phyloP scores from a whole-genome alignment of 2,329 filamentous ascomycete genomes.

The Arthrobotrys sinensis region DNA sequence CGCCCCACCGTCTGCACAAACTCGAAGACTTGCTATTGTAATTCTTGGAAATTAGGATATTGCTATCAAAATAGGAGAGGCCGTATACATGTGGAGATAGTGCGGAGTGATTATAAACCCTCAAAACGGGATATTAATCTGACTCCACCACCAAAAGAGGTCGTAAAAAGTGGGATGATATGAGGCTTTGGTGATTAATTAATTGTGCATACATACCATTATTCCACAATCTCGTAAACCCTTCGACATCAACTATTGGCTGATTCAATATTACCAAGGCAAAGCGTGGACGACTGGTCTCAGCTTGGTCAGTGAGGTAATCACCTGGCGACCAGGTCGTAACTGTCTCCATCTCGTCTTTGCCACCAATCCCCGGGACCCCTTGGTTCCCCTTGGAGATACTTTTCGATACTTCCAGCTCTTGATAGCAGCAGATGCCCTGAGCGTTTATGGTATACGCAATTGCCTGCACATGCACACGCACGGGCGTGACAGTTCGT shows the following conservation, averaged over 20 bases:
- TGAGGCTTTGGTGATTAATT: slow-evolving; percentile 18
- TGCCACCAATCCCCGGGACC: slow-evolving; percentile 64
- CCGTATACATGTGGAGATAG: slow-evolving; percentile 15
- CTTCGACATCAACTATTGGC: slow-evolving; percentile 70
- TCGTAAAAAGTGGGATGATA: slow-evolving; percentile 9
- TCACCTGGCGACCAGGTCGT: slow-evolving; percentile 67
- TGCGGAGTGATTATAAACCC: slow-evolving; percentile 26
- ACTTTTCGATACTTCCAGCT: slow-evolving; percentile 12
- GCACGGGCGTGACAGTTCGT: slow-evolving; percentile 2
- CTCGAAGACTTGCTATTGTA: slow-evolving; percentile 74
- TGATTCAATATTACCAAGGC: slow-evolving; percentile 76
- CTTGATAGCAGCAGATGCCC: not conserved
- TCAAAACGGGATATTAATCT: slow-evolving; percentile 27
- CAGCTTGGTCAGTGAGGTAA: slow-evolving; percentile 63
- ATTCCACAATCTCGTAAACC: slow-evolving; percentile 69
- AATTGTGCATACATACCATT: slow-evolving; percentile 64
- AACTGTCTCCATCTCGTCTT: slow-evolving; percentile 68
- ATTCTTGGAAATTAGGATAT: slow-evolving; percentile 18
- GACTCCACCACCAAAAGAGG: not conserved
- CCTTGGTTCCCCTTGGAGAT: slow-evolving; percentile 58
- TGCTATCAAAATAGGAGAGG: slow-evolving; percentile 8
- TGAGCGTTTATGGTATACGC: slow-evolving; percentile 12
- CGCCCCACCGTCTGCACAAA: slow-evolving; percentile 93
- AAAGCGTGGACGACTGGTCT: slow-evolving; percentile 65
- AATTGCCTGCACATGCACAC: slow-evolving; percentile 7